These are phyloP conservation scores for Alternaria gaisen DNA, from an alignment of 2,329 filamentous ascomycete genomes.

Conservation along the genomic window DNA sequence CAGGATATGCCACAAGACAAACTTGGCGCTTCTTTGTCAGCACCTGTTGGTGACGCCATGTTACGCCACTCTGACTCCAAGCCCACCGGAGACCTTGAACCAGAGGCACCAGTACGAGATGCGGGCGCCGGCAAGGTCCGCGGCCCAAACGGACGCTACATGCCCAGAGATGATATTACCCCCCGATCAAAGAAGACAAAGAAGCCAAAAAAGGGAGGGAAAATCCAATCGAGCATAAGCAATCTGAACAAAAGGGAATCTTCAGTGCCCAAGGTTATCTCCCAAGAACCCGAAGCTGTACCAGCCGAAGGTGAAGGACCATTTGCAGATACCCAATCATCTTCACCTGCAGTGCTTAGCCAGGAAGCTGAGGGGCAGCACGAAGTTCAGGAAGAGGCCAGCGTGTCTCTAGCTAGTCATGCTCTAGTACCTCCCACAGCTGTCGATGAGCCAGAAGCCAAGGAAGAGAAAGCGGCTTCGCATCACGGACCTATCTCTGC, in stretches of 20 bases:
- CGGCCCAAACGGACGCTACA: constrained; percentile 27
- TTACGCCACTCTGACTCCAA: not conserved
- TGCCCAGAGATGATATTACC: constrained; percentile 11
- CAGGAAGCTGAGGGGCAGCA: not conserved
- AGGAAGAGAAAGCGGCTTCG: not conserved
- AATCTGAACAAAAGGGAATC: not conserved
- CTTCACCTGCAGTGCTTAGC: not conserved
- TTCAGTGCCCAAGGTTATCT: not conserved
- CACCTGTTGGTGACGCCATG: not conserved
- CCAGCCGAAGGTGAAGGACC: not conserved
- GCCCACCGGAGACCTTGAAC: not conserved
- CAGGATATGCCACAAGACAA: not conserved
- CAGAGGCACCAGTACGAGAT: constrained; percentile 13
- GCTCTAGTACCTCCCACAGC: not conserved
- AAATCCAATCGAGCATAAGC: not conserved
- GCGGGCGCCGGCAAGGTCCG: constrained; percentile 24
- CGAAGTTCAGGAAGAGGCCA: not conserved
- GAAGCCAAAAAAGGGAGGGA: constrained; percentile 1
- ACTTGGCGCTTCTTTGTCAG: not conserved
- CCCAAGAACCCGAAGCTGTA: not conserved
- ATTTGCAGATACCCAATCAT: not conserved
- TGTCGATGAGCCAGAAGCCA: not conserved
- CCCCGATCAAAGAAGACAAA: constrained; percentile 8
- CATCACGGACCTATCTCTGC: not conserved
- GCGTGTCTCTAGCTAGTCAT: not conserved